Percentiles rank a stretch among this genome's conserved stretches.
These are phyloP conservation scores for Detonula confervacea DNA, from an alignment of 352 stramenopile species.

Conservation along the genomic window DNA sequence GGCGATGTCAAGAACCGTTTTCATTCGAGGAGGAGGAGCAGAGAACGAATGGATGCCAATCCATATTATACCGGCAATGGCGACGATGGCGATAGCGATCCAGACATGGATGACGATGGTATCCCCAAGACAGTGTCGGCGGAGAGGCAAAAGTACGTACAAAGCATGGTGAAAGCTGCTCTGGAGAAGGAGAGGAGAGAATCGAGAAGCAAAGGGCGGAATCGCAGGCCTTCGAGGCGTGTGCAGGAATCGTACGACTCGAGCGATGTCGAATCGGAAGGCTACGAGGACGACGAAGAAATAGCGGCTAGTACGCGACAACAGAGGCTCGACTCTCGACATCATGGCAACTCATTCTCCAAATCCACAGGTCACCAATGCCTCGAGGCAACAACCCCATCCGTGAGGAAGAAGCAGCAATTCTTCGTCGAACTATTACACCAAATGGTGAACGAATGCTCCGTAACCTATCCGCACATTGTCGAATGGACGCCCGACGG, in stretches of 20 bases:
- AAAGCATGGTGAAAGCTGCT: conserved; percentile 11
- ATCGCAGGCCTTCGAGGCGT: conserved; percentile 8
- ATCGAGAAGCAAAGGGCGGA: neutral
- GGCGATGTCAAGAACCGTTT: conserved; percentile 24
- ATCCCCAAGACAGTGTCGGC: neutral
- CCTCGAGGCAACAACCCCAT: neutral
- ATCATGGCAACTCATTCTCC: neutral
- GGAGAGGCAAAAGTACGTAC: conserved; percentile 2
- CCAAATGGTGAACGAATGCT: conserved; percentile 23
- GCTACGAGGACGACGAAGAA: neutral
- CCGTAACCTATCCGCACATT: conserved; percentile 4
- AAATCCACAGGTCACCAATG: neutral
- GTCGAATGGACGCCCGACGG: conserved; percentile 22
- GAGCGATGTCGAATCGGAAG: no score
- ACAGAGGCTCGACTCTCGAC: neutral
- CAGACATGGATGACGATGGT: neutral
- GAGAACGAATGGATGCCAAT: neutral
- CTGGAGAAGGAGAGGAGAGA: conserved; percentile 12
- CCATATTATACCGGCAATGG: neutral
- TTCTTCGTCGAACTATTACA: conserved; percentile 30
- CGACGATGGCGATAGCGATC: no score
- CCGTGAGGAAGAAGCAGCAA: neutral
- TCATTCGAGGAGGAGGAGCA: neutral
- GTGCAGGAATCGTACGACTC: conserved; percentile 15
- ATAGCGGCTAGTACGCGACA: neutral